Evolutionary conservation across 805 yeast genomes (phyloP), one percentile per base, ranked within the genome.

Genomic region (Saccharomycopsis fodiens): DNA sequence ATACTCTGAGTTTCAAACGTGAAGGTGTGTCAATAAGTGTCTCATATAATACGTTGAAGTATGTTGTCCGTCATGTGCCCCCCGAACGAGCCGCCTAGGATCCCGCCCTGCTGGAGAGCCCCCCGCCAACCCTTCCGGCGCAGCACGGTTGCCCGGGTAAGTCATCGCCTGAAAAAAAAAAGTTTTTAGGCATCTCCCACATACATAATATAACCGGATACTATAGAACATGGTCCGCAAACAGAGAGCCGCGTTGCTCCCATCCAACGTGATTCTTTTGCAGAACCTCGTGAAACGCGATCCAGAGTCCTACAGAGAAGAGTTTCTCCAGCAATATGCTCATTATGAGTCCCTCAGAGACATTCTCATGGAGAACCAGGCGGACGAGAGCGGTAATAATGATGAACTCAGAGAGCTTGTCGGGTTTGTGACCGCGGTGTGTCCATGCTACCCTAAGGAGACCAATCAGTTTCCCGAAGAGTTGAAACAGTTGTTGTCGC

Each of bases 201-300:
- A 34, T n/a, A 15, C 27, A 5, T 19, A n/a, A 29, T 19, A 21
- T 29, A 17, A 10, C 36, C 8, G 20, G 5, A 15, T 19, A 32
- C 10, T 25, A 7, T 7, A 25, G 29, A 32, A 10, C 36, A 91
- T 91, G 97, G 95, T 76, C 30, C 85, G 82, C 64, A 75, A 80
- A 62, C 80, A 85, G 66, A 85, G 96, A 74, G 93, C 96, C 22
- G 96, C 97, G 39, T 74, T 89, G 47, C 69, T 91, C 60, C 97
- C 97, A 8, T 85, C 88, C 16, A 93, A 93, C 64, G 84, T 93
- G 59, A 89, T 94, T 32, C 68, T 91, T 52, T 67, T 93, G 50
- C 98, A 93, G 66, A 93, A 93, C 62, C 72, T 93, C 53, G 95
- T 93, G 7, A 82, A 89, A 55, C 74, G 97, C 57, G 98, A 93